These are phyloP conservation scores for Vitis hybrid DNA, from an alignment of 177 flowering plant genomes.

Conservation along the genomic window DNA sequence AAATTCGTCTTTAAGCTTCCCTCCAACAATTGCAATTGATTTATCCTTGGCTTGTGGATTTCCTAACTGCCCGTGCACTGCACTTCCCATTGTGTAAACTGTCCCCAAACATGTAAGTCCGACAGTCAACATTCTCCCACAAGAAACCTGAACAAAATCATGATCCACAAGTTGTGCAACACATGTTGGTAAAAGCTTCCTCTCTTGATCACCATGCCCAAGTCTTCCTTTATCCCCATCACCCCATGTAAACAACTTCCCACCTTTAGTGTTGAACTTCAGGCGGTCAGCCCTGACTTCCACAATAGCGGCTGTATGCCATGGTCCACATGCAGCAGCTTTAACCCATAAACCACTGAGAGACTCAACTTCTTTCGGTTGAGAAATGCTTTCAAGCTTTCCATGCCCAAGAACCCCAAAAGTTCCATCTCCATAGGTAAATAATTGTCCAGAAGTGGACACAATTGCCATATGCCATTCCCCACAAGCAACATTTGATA, in stretches of 20 bases:
- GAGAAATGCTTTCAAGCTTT: slow-evolving; percentile 33
- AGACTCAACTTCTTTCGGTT: slow-evolving; percentile 72
- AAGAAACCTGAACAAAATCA: slow-evolving; percentile 63
- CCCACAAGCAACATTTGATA: slow-evolving; percentile 61
- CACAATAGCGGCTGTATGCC: slow-evolving; percentile 76
- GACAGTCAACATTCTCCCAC: slow-evolving; percentile 62
- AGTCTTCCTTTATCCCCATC: slow-evolving; percentile 72
- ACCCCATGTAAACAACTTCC: slow-evolving; percentile 77
- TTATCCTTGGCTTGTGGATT: slow-evolving; percentile 48
- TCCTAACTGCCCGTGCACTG: slow-evolving; percentile 61
- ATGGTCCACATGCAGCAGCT: slow-evolving; percentile 68
- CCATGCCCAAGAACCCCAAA: slow-evolving; percentile 87
- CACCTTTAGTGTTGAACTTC: slow-evolving; percentile 26
- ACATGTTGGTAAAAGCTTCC: slow-evolving; percentile 60
- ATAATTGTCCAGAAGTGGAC: slow-evolving; percentile 51
- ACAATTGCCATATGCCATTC: slow-evolving; percentile 72
- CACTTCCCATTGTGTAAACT: slow-evolving; percentile 66
- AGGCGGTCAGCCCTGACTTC: slow-evolving; percentile 38
- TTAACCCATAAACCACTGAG: slow-evolving; percentile 51
- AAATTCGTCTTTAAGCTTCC: slow-evolving; percentile 53
- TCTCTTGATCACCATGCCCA: slow-evolving; percentile 49
- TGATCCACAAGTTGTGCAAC: slow-evolving; percentile 52
- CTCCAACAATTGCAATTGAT: slow-evolving; percentile 54
- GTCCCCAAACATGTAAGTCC: slow-evolving; percentile 49
- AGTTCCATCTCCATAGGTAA: slow-evolving; percentile 74